These are phyloP conservation scores for Pholiota microspora DNA, from an alignment of 768 basidiomycete species.

Conservation along the genomic window DNA sequence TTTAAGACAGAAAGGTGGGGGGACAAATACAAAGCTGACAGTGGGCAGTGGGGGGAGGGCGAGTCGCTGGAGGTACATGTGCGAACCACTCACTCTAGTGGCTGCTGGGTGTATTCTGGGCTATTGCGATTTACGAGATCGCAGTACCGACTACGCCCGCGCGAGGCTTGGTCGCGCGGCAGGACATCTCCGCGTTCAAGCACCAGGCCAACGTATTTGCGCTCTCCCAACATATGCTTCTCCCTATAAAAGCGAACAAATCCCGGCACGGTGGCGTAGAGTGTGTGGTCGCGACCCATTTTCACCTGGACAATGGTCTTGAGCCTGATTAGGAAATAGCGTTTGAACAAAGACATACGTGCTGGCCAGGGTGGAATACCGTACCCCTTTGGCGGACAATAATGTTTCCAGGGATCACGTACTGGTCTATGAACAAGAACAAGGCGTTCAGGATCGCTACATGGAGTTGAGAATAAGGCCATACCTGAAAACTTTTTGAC, in stretches of 20 bases:
- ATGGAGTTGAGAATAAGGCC: constrained; percentile 15
- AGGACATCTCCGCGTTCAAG: constrained; percentile 79
- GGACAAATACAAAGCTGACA: constrained; percentile 19
- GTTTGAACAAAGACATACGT: constrained; percentile 50
- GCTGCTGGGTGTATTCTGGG: constrained; percentile 14
- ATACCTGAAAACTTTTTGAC: constrained; percentile 95
- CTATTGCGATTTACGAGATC: constrained; percentile 67
- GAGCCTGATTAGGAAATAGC: background rate
- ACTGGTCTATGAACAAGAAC: constrained; percentile 61
- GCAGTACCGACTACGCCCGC: constrained; percentile 85
- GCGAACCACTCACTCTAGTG: background rate
- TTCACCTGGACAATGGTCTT: constrained; percentile 57
- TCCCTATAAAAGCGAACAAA: constrained; percentile 93
- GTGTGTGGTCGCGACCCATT: constrained; percentile 92
- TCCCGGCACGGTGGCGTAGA: constrained; percentile 88
- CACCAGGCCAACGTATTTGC: constrained; percentile 83
- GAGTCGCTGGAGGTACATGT: too few relatives aligned
- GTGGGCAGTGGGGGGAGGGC: background rate
- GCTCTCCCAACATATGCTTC: constrained; percentile 69
- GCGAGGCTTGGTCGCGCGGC: constrained; percentile 71
- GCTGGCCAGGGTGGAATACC: constrained; percentile 89
- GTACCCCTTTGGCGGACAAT: constrained; percentile 94
- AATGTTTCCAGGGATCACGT: constrained; percentile 92
- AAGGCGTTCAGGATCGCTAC: background rate
- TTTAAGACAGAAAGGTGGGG: background rate